Percentiles rank a stretch among this genome's conserved stretches.
Evolutionary conservation across 139 green algal species (phyloP).

Genomic region (Raphidocelis subcapitata): DNA sequence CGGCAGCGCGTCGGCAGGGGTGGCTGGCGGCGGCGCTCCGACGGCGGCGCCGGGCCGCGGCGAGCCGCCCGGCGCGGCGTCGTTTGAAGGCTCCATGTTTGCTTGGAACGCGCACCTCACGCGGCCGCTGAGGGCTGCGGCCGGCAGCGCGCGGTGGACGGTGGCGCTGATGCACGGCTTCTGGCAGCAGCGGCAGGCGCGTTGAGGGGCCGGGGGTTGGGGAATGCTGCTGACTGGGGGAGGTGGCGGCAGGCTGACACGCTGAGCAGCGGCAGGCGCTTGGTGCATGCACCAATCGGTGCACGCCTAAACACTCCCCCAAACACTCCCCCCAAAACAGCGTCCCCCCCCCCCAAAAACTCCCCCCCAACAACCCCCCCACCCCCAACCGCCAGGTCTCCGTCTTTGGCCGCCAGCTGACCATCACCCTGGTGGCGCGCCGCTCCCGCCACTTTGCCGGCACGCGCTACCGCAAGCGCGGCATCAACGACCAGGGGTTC

Average conservation of each 20-base stretch:
- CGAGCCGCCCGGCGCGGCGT: slow-evolving; percentile 11
- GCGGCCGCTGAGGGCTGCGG: slow-evolving; percentile 57
- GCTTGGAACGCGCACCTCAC: slow-evolving; percentile 94
- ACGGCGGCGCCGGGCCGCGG: slow-evolving; percentile 11
- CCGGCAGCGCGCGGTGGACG: slow-evolving; percentile 63
- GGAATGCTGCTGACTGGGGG: too few relatives aligned
- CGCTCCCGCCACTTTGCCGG: slow-evolving; percentile 94
- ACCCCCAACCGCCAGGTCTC: slow-evolving; percentile 9
- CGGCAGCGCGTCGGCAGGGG: slow-evolving; percentile 1
- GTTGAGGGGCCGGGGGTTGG: not conserved
- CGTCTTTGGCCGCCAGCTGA: slow-evolving; percentile 80
- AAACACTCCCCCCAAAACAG: too few relatives aligned
- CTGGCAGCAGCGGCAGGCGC: slow-evolving; percentile 83
- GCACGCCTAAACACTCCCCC: too few relatives aligned
- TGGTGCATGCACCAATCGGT: too few relatives aligned
- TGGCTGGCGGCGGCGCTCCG: slow-evolving; percentile 1
- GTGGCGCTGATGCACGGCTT: slow-evolving; percentile 91
- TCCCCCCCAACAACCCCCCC: too few relatives aligned
- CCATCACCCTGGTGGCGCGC: slow-evolving; percentile 85
- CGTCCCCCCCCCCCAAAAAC: too few relatives aligned
- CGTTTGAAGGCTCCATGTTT: slow-evolving; percentile 77
- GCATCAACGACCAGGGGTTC: slow-evolving; percentile 71
- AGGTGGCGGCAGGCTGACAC: too few relatives aligned
- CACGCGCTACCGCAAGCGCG: slow-evolving; percentile 93
- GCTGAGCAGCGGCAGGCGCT: too few relatives aligned